Evolutionary conservation across 1,284 basidiomycete species (phyloP), one percentile per base, ranked within the genome.

Genomic region (Serendipita sp.): DNA sequence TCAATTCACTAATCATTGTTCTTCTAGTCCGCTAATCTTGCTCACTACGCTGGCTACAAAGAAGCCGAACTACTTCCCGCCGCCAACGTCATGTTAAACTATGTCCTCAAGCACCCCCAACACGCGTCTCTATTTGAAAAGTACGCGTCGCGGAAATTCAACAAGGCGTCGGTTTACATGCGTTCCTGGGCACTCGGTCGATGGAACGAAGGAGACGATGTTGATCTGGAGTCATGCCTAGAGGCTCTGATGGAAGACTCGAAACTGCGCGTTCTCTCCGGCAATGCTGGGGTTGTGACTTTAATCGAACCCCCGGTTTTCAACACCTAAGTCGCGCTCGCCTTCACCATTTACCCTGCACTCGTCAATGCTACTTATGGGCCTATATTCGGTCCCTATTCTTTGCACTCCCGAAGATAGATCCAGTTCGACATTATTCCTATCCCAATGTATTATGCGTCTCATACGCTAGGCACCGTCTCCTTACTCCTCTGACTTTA

Each of bases 71-170:
- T 99, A 63, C 75, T 95, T 32, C 90, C 91, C 0, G 89, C 87
- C 0, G 95, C 93, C 1, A 93, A 92, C 73, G 70, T 93, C 68
- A 97, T 98, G 92, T 73, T 98, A 67, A 91, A 95, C 74, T 97
- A 93, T 72, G 77, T 95, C 65, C 77, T 95, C 62, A 85, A 88
- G 70, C 83, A 85, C 2, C 73, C 84, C 63, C 77, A 78, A 60
- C 84, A 91, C 65, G 84, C 90, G 55, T 84, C 84, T 4, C 91
- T 95, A 73, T 82, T 79, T 71, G 84, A 85, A 74, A 91, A 91
- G 72, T 93, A 91, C 67, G 87, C 90, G 0, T 80, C 82, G 6
- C 90, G 89, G 74, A 88, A 88, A 69, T 95, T 85, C 74, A 78
- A 90, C 75, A 92, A 92, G 83, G 79, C 80, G 42, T 83, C 82